Percentiles rank a stretch among this genome's conserved stretches.
phyloP scores from a whole-genome alignment of 768 basidiomycete species.

The Podaxis carcinomalis region DNA sequence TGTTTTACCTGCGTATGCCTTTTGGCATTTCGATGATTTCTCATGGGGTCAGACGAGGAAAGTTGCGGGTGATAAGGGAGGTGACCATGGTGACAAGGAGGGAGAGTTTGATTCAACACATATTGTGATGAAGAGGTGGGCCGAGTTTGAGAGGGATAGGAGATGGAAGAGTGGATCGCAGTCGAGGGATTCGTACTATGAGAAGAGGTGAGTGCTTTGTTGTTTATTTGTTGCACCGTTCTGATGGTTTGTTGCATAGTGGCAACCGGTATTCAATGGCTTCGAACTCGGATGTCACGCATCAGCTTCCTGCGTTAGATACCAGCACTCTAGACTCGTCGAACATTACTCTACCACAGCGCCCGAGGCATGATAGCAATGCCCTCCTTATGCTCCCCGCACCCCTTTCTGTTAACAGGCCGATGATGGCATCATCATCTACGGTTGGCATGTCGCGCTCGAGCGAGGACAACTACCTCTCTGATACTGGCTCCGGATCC shows the following conservation, averaged over 20 bases:
- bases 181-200: constrained; percentile 73
- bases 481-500: constrained; percentile 36
- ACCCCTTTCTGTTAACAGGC: constrained; percentile 60
- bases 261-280: constrained; percentile 68
- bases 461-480: constrained; percentile 44
- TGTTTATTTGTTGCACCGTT: background rate
- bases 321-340: constrained; percentile 60
- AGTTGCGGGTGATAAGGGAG: constrained; percentile 67
- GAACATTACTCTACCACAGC: constrained; percentile 33
- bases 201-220: constrained; percentile 62
- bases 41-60: constrained; percentile 95
- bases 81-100: constrained; percentile 85
- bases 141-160: constrained; percentile 93
- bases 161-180: constrained; percentile 87
- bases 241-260: constrained; percentile 16
- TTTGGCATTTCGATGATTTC: constrained; percentile 99
- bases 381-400: constrained; percentile 72
- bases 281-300: constrained; percentile 73
- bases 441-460: constrained; percentile 40
- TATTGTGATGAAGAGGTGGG: constrained; percentile 99
- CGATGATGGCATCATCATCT: constrained; percentile 45
- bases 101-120: constrained; percentile 95
- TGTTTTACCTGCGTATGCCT: constrained; percentile 91
- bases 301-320: constrained; percentile 50
- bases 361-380: constrained; percentile 65